These are phyloP conservation scores for Gardenia jasminoides DNA, from an alignment of 257 asterid genomes.

Conservation along the genomic window DNA sequence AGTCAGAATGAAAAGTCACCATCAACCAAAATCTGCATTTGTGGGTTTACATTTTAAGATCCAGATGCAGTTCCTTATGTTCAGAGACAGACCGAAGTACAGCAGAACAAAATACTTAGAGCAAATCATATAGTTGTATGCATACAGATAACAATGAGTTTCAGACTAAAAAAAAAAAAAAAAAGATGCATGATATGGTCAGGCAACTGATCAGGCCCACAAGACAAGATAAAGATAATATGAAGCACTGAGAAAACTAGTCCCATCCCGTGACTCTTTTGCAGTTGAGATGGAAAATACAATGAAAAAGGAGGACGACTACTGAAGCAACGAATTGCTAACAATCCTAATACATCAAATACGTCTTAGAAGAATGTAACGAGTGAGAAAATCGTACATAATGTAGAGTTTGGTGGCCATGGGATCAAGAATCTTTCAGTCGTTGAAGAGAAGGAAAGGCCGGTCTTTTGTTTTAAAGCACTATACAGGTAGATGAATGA, in stretches of 20 bases:
- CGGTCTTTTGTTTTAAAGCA: not conserved
- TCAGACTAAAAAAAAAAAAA: not conserved
- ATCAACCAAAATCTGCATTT: not conserved
- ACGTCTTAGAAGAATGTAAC: not conserved
- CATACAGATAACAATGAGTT: not conserved
- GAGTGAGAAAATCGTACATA: constrained; percentile 42
- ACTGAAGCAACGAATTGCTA: not conserved
- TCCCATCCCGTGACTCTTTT: not conserved
- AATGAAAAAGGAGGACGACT: not conserved
- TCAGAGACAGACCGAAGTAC: not conserved
- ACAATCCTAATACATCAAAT: not conserved
- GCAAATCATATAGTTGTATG: not conserved
- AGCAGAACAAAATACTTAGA: no score
- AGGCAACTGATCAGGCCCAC: not conserved
- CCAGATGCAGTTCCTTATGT: not conserved
- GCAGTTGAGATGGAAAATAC: not conserved
- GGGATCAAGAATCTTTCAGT: constrained; percentile 4
- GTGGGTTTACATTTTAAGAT: not conserved
- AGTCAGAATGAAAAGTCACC: not conserved
- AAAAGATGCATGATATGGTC: not conserved
- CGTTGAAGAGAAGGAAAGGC: not conserved
- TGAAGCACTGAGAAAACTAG: not conserved
- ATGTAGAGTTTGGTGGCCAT: constrained; percentile 69
- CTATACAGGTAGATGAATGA: not conserved
- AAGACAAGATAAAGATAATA: not conserved